phyloP scores from a whole-genome alignment of 805 yeast species.

The Saccharomycopsis olivae region DNA sequence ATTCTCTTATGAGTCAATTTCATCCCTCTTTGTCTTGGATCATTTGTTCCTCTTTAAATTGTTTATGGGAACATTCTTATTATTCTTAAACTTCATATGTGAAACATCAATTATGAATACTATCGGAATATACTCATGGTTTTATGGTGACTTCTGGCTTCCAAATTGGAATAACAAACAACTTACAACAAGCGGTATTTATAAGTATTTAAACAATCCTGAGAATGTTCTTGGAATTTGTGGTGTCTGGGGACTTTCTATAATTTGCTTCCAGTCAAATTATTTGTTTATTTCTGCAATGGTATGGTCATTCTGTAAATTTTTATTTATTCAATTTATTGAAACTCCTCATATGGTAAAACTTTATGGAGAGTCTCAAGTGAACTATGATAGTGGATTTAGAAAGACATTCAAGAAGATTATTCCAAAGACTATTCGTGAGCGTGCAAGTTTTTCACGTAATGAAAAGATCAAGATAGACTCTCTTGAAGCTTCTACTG shows the following conservation, averaged over 20 bases:
- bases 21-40: slow-evolving; percentile 22
- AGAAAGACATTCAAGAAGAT: slow-evolving; percentile 17
- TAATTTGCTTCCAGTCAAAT: slow-evolving; percentile 44
- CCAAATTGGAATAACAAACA: slow-evolving; percentile 39
- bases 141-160: slow-evolving; percentile 75
- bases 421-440: slow-evolving; percentile 3
- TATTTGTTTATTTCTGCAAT: slow-evolving; percentile 40
- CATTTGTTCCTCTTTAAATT: slow-evolving; percentile 38
- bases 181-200: slow-evolving; percentile 69
- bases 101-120: slow-evolving; percentile 56
- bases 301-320: slow-evolving; percentile 57
- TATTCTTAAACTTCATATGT: slow-evolving; percentile 57
- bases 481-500: too few relatives aligned
- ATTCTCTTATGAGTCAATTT: background rate
- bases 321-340: slow-evolving; percentile 58
- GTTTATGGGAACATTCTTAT: slow-evolving; percentile 48
- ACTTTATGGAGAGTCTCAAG: slow-evolving; percentile 57
- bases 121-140: slow-evolving; percentile 83
- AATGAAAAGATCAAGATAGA: background rate
- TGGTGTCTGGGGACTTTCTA: slow-evolving; percentile 65
- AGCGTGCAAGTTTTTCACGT: background rate
- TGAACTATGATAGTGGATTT: slow-evolving; percentile 22
- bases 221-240: slow-evolving; percentile 70
- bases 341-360: slow-evolving; percentile 72
- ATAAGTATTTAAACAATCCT: slow-evolving; percentile 73